Evolutionary conservation across 1,284 basidiomycete genomes (phyloP), one percentile per base, ranked within the genome.

Genomic region (Gomphus bonarii): DNA sequence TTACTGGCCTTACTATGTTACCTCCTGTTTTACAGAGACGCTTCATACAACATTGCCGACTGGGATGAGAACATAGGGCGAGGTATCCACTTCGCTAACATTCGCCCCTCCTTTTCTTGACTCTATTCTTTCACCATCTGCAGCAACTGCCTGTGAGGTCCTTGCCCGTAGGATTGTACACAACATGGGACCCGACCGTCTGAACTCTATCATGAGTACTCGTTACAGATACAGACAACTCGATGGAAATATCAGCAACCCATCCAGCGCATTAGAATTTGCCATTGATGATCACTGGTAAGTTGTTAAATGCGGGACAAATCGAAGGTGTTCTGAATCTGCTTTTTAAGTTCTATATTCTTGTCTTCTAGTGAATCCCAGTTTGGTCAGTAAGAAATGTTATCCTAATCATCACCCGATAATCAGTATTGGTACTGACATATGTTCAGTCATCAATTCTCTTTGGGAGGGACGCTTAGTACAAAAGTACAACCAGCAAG

Each of bases 301-400:
- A 7, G 72, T 63, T 9, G 14, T 28, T 25, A n/a, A 25, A 51
- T 18, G 18, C 20, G 4, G 36, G 11, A 18, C 40, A 43, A 31
- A 1, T 9, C 18, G 3, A 18, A 22, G 18, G 12, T n/a, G 16
- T 38, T 25, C 52, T 54, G n/a, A 54, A 28, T 44, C 18, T 14
- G 16, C 48, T 55, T 48, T 6, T 59, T 3, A 53, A 89, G 88
- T 62, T 76, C 79, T 35, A 86, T 91, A 63, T 97, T 97, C 70
- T 71, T 97, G 44, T 91, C 89, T 7, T 95, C 90, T 0, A 84
- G 71, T 55, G 93, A 97, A 71, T 82, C 90, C 8, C 93, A 97
- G 68, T 78, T 88, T 65, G 82, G 88, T 86, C 57, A 61, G 73
- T 64, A 31, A 35, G n/a, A 12, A 35, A 35, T 35, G 11, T 35